Evolutionary conservation across 2,329 filamentous ascomycete genomes (phyloP), one percentile per base, ranked within the genome.

Genomic region (Venturia asperata): DNA sequence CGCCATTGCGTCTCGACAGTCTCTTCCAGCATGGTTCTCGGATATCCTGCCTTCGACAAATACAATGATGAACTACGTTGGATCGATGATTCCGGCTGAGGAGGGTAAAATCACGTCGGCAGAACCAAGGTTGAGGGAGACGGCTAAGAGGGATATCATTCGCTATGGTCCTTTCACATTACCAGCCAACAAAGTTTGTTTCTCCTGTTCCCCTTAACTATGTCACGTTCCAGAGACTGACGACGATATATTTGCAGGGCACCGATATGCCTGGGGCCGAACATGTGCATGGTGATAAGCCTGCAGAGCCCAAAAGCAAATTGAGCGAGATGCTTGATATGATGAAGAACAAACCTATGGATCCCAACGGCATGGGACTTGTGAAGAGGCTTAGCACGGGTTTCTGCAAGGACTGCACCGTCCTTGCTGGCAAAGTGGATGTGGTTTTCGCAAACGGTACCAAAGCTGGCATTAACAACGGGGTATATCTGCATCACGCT

Each of bases 401-500:
- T 5, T 52, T 52, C 13, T 65, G 63, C 63, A 61, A 61, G 37
- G 41, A 65, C 52, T 65, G 63, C 37, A 61, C 63, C 15, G 37
- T 65, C 9, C 52, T 65, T 1, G 11, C 52, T 24, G 63, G 49
- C 2, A 61, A 60, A 15, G n/a, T 61, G 6, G 42, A 60, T 39
- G 55, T 61, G 41, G 55, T 65, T 17, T 65, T 61, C 21, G 37
- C 39, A 6, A 65, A 65, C 37, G 63, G 63, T 19, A 65, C 63
- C 6, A n/a, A 11, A 17, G 49, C 55, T 27, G 63, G 41, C 13
- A 45, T 65, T 2, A 24, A 7, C 19, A 47, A 42, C 9, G 63
- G 63, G 19, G 63, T 65, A 7, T 65, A 62, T 42, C 19, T 65
- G 24, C 63, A 65, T 39, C 63, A 65, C 37, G 55, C 41, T 39